Evolutionary conservation across 2,329 filamentous ascomycete species (phyloP).

Genomic region (Colletotrichum costaricense): DNA sequence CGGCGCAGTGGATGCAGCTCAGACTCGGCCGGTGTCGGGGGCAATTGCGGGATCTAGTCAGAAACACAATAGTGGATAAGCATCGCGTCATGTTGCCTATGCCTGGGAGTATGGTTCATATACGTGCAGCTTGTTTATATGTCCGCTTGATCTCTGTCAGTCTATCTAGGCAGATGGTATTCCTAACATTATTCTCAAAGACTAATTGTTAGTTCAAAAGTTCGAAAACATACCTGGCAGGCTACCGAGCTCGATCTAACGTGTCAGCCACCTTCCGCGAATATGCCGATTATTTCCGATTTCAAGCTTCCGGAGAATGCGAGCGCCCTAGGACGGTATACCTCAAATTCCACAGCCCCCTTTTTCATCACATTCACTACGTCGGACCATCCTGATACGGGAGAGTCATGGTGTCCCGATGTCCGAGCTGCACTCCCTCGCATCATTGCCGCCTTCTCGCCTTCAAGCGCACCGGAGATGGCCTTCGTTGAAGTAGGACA

Average conservation of each 20-base stretch:
- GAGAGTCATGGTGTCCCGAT: slow-evolving; percentile 52
- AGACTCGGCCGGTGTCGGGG: not conserved
- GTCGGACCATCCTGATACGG: slow-evolving; percentile 47
- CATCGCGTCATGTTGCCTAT: slow-evolving; percentile 8
- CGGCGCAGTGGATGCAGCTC: not conserved
- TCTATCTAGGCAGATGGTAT: not conserved
- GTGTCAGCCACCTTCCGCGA: not conserved
- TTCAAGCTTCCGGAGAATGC: slow-evolving; percentile 5
- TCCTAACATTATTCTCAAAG: not conserved
- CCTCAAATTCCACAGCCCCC: not conserved
- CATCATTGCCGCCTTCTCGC: slow-evolving; percentile 45
- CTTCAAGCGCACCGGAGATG: slow-evolving; percentile 39
- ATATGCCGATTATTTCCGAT: slow-evolving; percentile 5
- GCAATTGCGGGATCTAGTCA: not conserved
- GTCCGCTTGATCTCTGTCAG: not conserved
- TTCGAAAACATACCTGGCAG: not conserved
- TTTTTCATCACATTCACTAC: slow-evolving; percentile 51
- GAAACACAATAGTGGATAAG: slow-evolving; percentile 6
- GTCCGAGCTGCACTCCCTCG: slow-evolving; percentile 49
- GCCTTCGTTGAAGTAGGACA: slow-evolving; percentile 49
- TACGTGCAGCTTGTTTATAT: not conserved
- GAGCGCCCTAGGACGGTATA: not conserved
- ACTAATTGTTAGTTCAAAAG: not conserved
- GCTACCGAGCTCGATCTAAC: not conserved
- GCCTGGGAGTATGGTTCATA: too few species aligned